Evolutionary conservation across 768 basidiomycete species (phyloP), one percentile per base, ranked within the genome.

Genomic region (Mycena latifolia): DNA sequence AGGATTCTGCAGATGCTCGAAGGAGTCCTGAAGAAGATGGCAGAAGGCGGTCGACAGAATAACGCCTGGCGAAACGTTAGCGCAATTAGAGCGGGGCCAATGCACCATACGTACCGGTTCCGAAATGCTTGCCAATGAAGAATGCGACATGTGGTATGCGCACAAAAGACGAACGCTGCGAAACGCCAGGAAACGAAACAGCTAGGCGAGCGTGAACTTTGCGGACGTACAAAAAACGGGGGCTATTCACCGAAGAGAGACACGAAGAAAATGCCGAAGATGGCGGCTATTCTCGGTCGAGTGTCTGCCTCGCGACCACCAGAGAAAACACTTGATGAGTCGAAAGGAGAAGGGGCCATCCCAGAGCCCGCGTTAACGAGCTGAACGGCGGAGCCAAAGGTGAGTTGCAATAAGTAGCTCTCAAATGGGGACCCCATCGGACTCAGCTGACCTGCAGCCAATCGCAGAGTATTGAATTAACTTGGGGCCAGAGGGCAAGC

Each of bases 81-180:
- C n/a, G 54, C 45, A 11, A 41, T 29, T 25, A 29, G 27, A 33
- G 11, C 14, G 25, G 37, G 50, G 20, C 43, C 10, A 18, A 37
- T 33, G 48, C 28, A 25, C 27, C 61, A n/a, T 5, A 51, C 74
- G 25, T 45, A 87, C 89, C 88, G 17, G 93, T 94, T 37, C 93
- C 93, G 70, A 94, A 94, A 74, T 95, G 93, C 72, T 94, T 95
- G 41, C 91, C 92, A n/a, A 93, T 81, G 76, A 95, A 94, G 74
- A 95, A 94, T 20, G 90, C 71, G 18, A 92, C 79, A 25, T 84
- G 83, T 2, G 92, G 92, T 69, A 93, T 88, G 56, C 84, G 83
- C 24, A 93, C 71, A 61, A 81, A 81, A 8, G 82, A 80, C 17
- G 84, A 72, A 2, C 81, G 82, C 62, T 85, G 86, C 0, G 92